These are phyloP conservation scores for Myrica gale DNA, from an alignment of 306 rosid genomes.

Conservation along the genomic window DNA sequence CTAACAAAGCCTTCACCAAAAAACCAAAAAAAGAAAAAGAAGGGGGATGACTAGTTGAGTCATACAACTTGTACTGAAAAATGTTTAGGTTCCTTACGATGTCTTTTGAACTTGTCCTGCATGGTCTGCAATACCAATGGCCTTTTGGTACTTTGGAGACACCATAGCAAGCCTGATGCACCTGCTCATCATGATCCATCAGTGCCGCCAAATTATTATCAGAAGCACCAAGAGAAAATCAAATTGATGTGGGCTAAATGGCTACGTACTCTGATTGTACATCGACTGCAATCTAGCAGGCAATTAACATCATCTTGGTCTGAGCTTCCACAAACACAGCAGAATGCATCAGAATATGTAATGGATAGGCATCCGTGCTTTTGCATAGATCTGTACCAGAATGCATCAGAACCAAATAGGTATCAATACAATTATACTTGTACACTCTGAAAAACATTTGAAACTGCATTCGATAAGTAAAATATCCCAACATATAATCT, in stretches of 20 bases:
- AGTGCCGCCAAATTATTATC: constrained; percentile 14
- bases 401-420: constrained; percentile 13
- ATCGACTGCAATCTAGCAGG: constrained; percentile 51
- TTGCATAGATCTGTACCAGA: constrained; percentile 44
- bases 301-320: constrained; percentile 50
- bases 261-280: constrained; percentile 50
- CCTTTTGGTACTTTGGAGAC: constrained; percentile 55
- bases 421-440: background rate
- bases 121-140: constrained; percentile 64
- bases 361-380: constrained; percentile 30
- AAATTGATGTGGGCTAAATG: constrained; percentile 24
- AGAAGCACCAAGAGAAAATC: constrained; percentile 19
- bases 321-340: constrained; percentile 64
- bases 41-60: background rate
- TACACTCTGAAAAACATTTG: background rate
- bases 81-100: constrained; percentile 37
- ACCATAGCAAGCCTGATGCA: constrained; percentile 73
- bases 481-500: constrained; percentile 1
- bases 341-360: constrained; percentile 45
- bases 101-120: constrained; percentile 49
- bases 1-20: too few relatives aligned
- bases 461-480: background rate
- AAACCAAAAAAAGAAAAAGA: background rate
- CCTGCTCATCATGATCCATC: constrained; percentile 42
- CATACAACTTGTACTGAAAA: background rate